A percentile compares a stretch with the other conserved stretches of the same genome.
These are phyloP conservation scores for Davidsoniella neocaledoniae DNA, from an alignment of 2,329 filamentous ascomycete genomes.

Conservation along the genomic window DNA sequence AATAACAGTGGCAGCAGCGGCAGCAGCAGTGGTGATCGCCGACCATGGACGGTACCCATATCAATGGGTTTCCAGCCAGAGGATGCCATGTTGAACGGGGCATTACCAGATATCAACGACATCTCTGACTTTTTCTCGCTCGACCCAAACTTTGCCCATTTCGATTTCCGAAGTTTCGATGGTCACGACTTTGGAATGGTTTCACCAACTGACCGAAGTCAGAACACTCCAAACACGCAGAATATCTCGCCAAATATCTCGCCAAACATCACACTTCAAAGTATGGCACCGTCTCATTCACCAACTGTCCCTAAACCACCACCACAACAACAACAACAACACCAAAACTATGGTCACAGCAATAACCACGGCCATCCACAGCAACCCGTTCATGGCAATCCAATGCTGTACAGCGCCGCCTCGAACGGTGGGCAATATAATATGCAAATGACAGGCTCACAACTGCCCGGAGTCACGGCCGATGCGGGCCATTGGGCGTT, in stretches of 20 bases:
- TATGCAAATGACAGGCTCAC: background rate
- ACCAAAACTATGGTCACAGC: background rate
- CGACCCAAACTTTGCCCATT: slow-evolving; percentile 7
- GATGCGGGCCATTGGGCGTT: slow-evolving; percentile 25
- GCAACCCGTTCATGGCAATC: too few species aligned
- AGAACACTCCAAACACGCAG: too few species aligned
- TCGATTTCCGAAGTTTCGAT: slow-evolving; percentile 7
- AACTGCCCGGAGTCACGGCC: slow-evolving; percentile 17
- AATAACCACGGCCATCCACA: too few species aligned
- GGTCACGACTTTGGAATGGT: slow-evolving; percentile 9
- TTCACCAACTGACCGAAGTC: slow-evolving; percentile 10
- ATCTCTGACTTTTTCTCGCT: slow-evolving; percentile 9
- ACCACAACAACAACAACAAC: background rate
- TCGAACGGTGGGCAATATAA: background rate
- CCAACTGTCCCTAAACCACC: too few species aligned
- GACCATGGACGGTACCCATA: background rate
- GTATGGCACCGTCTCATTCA: too few species aligned
- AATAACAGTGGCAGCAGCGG: too few species aligned
- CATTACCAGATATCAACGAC: slow-evolving; percentile 1
- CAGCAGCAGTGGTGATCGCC: too few species aligned
- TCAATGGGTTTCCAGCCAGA: background rate
- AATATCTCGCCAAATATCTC: too few species aligned
- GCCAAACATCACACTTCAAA: too few species aligned
- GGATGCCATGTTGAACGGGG: background rate
- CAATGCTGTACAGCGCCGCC: background rate